Conservation (phyloP, 2,329 filamentous ascomycete genomes). For the Aspergillus quadrilineatus region DNA sequence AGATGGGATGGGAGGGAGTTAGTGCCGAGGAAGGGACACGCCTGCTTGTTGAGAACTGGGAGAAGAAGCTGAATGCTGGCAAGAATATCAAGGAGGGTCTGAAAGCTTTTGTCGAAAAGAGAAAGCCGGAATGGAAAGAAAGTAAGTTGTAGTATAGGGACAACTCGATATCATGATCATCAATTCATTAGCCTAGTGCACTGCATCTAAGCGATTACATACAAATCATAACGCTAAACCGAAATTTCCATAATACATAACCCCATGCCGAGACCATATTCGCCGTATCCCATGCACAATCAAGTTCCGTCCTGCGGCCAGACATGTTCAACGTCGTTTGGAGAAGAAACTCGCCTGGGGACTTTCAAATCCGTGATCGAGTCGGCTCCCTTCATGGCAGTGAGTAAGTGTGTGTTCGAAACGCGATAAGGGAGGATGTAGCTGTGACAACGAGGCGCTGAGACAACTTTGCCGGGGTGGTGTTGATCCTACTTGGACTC, state of each 20-base stretch:
- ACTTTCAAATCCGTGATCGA: slow-evolving; percentile 30
- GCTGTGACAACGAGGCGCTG: slow-evolving; percentile 2
- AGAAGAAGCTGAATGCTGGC: slow-evolving; percentile 59
- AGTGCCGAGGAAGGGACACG: slow-evolving; percentile 64
- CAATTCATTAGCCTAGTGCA: slow-evolving; percentile 20
- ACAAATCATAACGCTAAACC: slow-evolving; percentile 23
- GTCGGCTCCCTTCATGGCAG: slow-evolving; percentile 25
- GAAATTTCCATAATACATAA: slow-evolving; percentile 25
- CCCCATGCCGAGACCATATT: slow-evolving; percentile 30
- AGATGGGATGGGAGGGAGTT: slow-evolving; percentile 69
- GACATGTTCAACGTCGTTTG: slow-evolving; percentile 22
- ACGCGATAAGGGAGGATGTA: slow-evolving; percentile 2
- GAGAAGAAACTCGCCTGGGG: slow-evolving; percentile 16
- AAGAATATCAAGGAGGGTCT: slow-evolving; percentile 76
- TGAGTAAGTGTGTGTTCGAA: slow-evolving; percentile 17
- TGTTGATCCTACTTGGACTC: slow-evolving; percentile 38
- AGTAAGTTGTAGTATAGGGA: slow-evolving; percentile 37
- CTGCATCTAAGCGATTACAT: slow-evolving; percentile 21
- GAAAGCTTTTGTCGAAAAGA: slow-evolving; percentile 73
- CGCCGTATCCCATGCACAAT: slow-evolving; percentile 33
- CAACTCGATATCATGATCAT: background rate
- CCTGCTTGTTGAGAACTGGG: slow-evolving; percentile 59
- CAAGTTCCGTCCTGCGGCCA: slow-evolving; percentile 27
- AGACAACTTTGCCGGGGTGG: slow-evolving; percentile 9
- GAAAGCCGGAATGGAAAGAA: slow-evolving; percentile 62